Conservation (phyloP, 1,139 yeast species). For the Diutina rugosa region DNA sequence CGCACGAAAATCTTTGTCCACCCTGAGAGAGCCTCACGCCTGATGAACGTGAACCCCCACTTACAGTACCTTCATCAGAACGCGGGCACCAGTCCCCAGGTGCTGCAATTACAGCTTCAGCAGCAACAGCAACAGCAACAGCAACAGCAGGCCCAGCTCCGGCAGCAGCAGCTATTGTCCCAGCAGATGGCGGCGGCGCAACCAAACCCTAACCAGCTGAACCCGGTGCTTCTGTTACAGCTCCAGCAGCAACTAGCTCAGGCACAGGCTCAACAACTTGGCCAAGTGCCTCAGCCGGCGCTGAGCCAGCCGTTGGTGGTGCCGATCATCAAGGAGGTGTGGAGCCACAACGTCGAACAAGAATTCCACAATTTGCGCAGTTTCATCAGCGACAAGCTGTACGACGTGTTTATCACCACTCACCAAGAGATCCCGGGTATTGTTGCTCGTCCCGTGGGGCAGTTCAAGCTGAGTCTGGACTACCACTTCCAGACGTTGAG, state of each 20-base stretch:
- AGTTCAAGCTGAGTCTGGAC: conserved; percentile 79
- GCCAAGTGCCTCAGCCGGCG: conserved; percentile 5
- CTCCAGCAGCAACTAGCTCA: conserved; percentile 12
- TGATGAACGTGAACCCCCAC: conserved; percentile 26
- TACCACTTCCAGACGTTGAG: conserved; percentile 94
- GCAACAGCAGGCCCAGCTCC: conserved; percentile 13
- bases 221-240: conserved; percentile 21
- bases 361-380: conserved; percentile 69
- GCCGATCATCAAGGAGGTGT: conserved; percentile 55
- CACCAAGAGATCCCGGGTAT: conserved; percentile 95
- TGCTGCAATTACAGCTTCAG: conserved; percentile 24
- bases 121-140: conserved; percentile 13
- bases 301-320: conserved; percentile 4
- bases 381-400: conserved; percentile 50
- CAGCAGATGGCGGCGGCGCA: conserved; percentile 3
- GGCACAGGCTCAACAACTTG: conserved; percentile 5
- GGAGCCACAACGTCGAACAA: conserved; percentile 73
- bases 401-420: conserved; percentile 48
- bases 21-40: background rate
- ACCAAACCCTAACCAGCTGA: conserved; percentile 9
- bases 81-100: conserved; percentile 18
- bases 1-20: background rate
- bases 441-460: conserved; percentile 94
- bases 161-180: conserved; percentile 24
- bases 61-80: conserved; percentile 28